Conservation (phyloP, 2,329 filamentous ascomycete genomes). For the Claviceps maximensis region DNA sequence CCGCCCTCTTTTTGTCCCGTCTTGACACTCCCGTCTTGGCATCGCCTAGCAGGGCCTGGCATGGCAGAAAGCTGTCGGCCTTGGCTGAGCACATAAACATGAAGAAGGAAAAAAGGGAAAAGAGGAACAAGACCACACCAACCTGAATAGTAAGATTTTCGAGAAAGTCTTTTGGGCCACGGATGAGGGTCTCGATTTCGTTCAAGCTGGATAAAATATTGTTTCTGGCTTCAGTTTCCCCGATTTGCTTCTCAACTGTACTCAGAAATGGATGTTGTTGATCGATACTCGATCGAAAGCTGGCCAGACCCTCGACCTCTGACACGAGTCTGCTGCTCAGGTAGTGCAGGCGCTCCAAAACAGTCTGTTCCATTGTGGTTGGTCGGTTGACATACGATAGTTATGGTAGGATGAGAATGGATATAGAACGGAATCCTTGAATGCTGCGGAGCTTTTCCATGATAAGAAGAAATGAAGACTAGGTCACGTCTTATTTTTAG, state of each 20-base stretch:
- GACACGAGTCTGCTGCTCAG: not conserved
- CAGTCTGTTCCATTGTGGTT: not conserved
- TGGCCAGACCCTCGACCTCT: not conserved
- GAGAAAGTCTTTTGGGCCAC: conserved; percentile 1
- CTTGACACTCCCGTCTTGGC: too few relatives aligned
- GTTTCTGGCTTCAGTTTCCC: not conserved
- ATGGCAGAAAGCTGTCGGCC: not conserved
- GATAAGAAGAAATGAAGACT: not conserved
- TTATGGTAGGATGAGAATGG: not conserved
- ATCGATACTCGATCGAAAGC: not conserved
- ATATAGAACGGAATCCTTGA: not conserved
- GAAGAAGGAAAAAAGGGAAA: too few relatives aligned
- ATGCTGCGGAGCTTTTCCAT: not conserved
- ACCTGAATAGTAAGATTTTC: conserved; percentile 3
- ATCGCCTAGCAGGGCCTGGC: not conserved
- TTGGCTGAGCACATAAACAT: not conserved
- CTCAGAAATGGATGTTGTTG: not conserved
- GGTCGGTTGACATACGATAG: not conserved
- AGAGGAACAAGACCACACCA: not conserved
- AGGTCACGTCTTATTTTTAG: not conserved
- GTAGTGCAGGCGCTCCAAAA: not conserved
- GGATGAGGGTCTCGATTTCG: conserved; percentile 1
- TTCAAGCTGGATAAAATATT: not conserved
- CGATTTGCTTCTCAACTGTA: not conserved
- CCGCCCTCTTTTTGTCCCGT: too few relatives aligned